Conservation (phyloP, 768 basidiomycete species). For the Brasilioporus rufonigricans region DNA sequence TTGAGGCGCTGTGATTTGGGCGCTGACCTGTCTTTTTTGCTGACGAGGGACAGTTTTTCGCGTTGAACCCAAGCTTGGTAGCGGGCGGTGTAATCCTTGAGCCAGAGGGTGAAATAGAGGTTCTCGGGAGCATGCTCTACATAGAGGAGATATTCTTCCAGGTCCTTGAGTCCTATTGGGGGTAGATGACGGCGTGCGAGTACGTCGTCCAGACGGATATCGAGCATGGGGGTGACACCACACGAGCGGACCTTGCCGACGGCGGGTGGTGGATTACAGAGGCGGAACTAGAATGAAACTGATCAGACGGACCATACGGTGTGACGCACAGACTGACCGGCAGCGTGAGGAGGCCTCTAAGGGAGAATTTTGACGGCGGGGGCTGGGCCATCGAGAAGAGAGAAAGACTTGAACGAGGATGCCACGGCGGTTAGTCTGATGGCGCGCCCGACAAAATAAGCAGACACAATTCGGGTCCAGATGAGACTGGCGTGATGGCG, state of each 20-base stretch:
- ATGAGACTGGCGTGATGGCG: too few species aligned
- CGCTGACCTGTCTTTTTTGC: conserved; percentile 42
- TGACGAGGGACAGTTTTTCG: conserved; percentile 23
- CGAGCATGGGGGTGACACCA: conserved; percentile 62
- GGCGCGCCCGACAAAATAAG: too few species aligned
- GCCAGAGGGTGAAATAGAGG: conserved; percentile 82
- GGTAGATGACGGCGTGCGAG: conserved; percentile 76
- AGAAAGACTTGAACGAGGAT: background rate
- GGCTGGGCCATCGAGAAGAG: conserved; percentile 25
- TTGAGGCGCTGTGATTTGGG: conserved; percentile 34
- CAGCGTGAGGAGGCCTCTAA: conserved; percentile 35
- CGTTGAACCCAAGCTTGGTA: conserved; percentile 42
- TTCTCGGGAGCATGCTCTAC: conserved; percentile 76
- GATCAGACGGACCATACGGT: background rate
- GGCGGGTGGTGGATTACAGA: conserved; percentile 68
- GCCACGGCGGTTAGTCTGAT: too few species aligned
- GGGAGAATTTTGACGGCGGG: conserved; percentile 31
- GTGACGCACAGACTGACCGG: conserved; percentile 32
- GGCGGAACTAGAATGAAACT: conserved; percentile 37
- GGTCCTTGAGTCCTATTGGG: conserved; percentile 73
- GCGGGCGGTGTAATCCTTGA: conserved; percentile 64
- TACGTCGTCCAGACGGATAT: conserved; percentile 71
- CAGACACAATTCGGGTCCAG: too few species aligned
- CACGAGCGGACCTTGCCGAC: conserved; percentile 69
- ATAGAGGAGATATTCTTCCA: conserved; percentile 80